A percentile compares a stretch with the other conserved stretches of the same genome.
Evolutionary conservation across 169 alveolate genomes (phyloP).

Genomic region (Sarcocystis neurona): DNA sequence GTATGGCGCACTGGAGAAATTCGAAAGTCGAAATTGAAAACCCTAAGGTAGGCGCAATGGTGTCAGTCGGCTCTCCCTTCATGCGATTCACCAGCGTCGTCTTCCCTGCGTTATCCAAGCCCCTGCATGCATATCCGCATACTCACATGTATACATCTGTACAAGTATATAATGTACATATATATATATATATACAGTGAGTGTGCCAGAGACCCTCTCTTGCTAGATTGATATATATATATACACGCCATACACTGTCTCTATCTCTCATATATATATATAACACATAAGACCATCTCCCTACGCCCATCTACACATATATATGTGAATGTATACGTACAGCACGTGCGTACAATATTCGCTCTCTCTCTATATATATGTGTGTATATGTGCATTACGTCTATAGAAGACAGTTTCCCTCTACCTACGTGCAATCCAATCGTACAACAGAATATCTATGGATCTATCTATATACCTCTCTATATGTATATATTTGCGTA

Average conservation of each 20-base stretch:
- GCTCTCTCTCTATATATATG: not conserved
- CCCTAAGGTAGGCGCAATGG: conserved; percentile 93
- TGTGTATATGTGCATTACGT: too few relatives aligned
- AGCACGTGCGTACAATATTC: not conserved
- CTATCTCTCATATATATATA: too few relatives aligned
- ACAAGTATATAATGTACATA: not conserved
- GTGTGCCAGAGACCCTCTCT: too few relatives aligned
- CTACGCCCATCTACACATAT: not conserved
- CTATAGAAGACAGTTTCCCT: too few relatives aligned
- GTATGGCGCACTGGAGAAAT: conserved; percentile 56
- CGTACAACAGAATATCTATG: too few relatives aligned
- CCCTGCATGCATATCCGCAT: conserved; percentile 69
- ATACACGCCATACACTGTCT: too few relatives aligned
- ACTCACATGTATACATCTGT: not conserved
- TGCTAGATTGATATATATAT: too few relatives aligned
- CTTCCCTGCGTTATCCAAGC: conserved; percentile 94
- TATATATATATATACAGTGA: too few relatives aligned
- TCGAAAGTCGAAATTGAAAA: conserved; percentile 81
- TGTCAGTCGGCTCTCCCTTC: conserved; percentile 88
- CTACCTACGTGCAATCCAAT: too few relatives aligned
- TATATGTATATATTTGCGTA: not conserved
- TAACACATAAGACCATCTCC: too few relatives aligned
- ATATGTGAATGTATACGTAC: not conserved
- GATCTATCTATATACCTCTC: not conserved
- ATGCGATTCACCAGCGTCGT: conserved; percentile 91